Evolutionary conservation across 1,284 basidiomycete species (phyloP).

Genomic region (Thelephora terrestris): DNA sequence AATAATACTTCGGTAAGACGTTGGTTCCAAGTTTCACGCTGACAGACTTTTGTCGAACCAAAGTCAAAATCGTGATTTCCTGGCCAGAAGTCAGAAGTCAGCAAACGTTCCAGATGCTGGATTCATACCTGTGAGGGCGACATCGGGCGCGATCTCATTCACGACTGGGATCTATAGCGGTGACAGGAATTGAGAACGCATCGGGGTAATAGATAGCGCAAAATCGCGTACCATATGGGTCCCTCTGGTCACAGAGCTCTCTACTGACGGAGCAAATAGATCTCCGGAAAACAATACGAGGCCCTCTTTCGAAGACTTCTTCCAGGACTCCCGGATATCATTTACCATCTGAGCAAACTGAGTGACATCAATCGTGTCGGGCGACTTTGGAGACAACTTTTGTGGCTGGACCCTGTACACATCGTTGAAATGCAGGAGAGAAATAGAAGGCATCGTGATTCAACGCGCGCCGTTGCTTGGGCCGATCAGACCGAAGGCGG

Average conservation of each 20-base stretch:
- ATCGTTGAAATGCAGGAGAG: constrained; percentile 61
- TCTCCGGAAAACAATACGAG: constrained; percentile 85
- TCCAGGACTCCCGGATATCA: constrained; percentile 46
- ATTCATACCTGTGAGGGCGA: constrained; percentile 49
- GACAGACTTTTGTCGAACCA: constrained; percentile 19
- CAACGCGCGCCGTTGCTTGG: not conserved
- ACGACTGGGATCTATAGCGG: constrained; percentile 77
- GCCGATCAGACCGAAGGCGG: not conserved
- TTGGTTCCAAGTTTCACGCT: not conserved
- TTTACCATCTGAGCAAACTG: constrained; percentile 61
- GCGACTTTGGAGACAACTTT: constrained; percentile 40
- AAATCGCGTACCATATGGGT: constrained; percentile 71
- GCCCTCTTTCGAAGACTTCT: constrained; percentile 49
- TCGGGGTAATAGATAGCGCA: not conserved
- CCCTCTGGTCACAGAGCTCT: constrained; percentile 82
- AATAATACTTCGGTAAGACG: not conserved
- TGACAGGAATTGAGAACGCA: too few relatives aligned
- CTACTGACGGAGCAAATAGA: constrained; percentile 77
- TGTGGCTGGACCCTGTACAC: constrained; percentile 69
- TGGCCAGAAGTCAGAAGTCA: constrained; percentile 15
- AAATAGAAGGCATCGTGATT: constrained; percentile 18
- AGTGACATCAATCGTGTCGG: constrained; percentile 64
- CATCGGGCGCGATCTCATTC: constrained; percentile 62
- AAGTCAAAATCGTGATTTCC: constrained; percentile 86
- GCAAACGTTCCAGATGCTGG: not conserved